These are phyloP conservation scores for Cadophora gregata DNA, from an alignment of 2,329 filamentous ascomycete genomes.

Conservation along the genomic window DNA sequence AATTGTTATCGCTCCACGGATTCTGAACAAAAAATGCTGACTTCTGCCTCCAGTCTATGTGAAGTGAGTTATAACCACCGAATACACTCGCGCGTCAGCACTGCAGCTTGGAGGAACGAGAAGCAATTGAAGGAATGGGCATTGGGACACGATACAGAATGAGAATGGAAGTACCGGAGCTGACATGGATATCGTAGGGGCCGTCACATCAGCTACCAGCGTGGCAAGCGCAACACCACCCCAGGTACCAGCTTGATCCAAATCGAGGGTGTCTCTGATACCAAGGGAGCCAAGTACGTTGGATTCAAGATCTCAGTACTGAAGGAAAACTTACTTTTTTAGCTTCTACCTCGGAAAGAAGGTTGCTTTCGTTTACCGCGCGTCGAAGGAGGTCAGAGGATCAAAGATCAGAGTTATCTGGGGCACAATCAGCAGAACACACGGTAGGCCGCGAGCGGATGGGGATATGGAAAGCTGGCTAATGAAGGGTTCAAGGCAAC, in stretches of 20 bases:
- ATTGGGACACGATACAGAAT: constrained; percentile 1
- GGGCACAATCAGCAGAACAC: constrained; percentile 96
- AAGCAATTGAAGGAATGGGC: constrained; percentile 17
- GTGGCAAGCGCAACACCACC: constrained; percentile 90
- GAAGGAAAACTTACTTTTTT: constrained; percentile 33
- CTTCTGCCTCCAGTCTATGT: constrained; percentile 72
- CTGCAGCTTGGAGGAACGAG: neutral
- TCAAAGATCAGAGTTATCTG: constrained; percentile 99
- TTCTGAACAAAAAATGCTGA: constrained; percentile 38
- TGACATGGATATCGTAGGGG: constrained; percentile 64
- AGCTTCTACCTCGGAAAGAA: constrained; percentile 98
- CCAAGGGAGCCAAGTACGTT: constrained; percentile 83
- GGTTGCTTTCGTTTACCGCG: constrained; percentile 98
- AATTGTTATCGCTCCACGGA: neutral
- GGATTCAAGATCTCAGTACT: constrained; percentile 1
- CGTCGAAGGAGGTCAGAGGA: constrained; percentile 90
- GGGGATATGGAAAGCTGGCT: constrained; percentile 17
- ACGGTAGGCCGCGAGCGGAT: constrained; percentile 66
- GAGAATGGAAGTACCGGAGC: constrained; percentile 25
- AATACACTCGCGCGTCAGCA: constrained; percentile 23
- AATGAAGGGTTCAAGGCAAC: constrained; percentile 70
- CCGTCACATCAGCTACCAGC: constrained; percentile 98
- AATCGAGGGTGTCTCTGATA: constrained; percentile 97
- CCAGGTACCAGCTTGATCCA: constrained; percentile 93
- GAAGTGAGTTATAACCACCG: constrained; percentile 69